Base-by-base conservation (phyloP, 257 asterid species). In the Linderniella brevidens region DNA sequence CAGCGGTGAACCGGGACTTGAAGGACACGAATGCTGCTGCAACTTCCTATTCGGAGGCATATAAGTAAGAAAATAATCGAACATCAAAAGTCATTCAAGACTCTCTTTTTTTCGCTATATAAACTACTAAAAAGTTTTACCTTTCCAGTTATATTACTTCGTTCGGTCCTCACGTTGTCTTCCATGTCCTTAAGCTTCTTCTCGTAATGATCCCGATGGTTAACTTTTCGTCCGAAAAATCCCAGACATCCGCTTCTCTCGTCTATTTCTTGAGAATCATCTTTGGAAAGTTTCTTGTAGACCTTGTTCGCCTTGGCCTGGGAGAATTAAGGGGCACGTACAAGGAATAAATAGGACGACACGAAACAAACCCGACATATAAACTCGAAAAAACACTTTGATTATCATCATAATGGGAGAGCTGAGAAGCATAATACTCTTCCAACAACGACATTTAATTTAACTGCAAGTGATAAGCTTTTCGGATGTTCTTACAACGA, bases 1-100 rank as follows among this genome's bases (percentile, higher is more conserved):
- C 85, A 47, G 96, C 86, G 55, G 63, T 78, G 62, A 81, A 72
- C 59, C 94, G 85, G 36, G 96, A 53, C 72, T 79, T 85, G 69
- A 90, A 90, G 60, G 94, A 81, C 49, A 90, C 96, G 67, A 90
- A 90, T 46, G 99, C 99, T 20, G 96, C 99, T 25, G 79, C 72
- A 64, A 79, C 83, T 64, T 85, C 94, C 99, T 90, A 54, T n/a
- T n/a, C 17, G 17, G n/a, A 19, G 17, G 9, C 4, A n/a, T n/a
- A n/a, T n/a, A n/a, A n/a, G 37, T 32, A 12, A 36, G 0, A 10
- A n/a, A 7, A 35, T 6, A 50, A 25, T 25, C 6, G 3, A 42
- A 35, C 11, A 32, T 32, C 16, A 13, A 16, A 46, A 13, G 32
- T 6, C 17, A 6, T 11, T 11, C 19, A 17, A 18, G 32, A 5